Evolutionary conservation across 768 basidiomycete genomes (phyloP), one percentile per base, ranked within the genome.

Genomic region (Lentinus tigrinus): DNA sequence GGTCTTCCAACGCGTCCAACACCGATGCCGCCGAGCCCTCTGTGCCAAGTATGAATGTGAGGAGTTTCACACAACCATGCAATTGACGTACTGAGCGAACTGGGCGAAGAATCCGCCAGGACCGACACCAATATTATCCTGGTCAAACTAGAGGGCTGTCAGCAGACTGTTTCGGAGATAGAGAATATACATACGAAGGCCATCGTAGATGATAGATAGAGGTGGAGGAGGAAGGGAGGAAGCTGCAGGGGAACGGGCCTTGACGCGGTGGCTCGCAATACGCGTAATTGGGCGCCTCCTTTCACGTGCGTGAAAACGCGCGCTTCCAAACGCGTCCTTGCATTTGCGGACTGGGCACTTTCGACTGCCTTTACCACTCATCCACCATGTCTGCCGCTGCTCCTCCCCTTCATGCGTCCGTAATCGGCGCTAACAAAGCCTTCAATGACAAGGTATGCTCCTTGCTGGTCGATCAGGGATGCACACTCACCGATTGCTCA

Each of bases 371-470:
- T 50, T 40, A 44, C 6, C 24, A 24, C 50, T 39, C 57, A 19
- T 52, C 47, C 50, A 47, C 47, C 34, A 72, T 72, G 72, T 66
- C 71, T 31, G 65, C 67, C 56, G 49, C 59, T 52, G 63, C 62
- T 34, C 51, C 63, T 34, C 42, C 48, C 16, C 46, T n/a, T 10
- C 55, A 51, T 1, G 54, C 52, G 21, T 53, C 62, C 42, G 61
- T 51, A 23, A 34, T 60, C 56, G 34, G 65, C 65, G 7, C 66
- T 24, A 73, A 72, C 48, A 70, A 62, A 51, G 79, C 89, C 3
- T 94, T 94, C 74, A 91, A 93, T 73, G 92, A 94, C 78, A 94
- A 89, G 82, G 92, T 85, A 63, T 38, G 67, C 62, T 13, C 19
- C 37, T 36, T 56, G 54, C 24, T 23, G 26, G 47, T 48, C n/a